Evolutionary conservation across 495 filamentous ascomycete genomes (phyloP).

Genomic region (Aspergillus funiculosus): DNA sequence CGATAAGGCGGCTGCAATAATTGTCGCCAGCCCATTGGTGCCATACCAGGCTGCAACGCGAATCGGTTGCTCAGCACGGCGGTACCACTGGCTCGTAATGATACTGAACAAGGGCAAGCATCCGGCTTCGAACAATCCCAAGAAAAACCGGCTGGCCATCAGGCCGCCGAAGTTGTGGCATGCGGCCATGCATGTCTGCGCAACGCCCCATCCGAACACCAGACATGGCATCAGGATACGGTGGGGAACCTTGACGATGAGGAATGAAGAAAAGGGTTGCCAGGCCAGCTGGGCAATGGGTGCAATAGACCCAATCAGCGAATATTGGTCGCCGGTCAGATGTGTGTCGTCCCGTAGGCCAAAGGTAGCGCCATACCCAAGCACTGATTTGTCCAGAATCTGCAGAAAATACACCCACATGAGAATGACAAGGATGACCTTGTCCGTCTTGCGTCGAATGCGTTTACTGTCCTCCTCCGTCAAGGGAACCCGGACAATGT

Average conservation of each 20-base stretch:
- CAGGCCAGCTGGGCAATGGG: slow-evolving; percentile 60
- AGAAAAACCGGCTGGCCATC: slow-evolving; percentile 44
- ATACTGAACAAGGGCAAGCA: slow-evolving; percentile 55
- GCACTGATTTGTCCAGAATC: slow-evolving; percentile 60
- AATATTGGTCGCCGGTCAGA: slow-evolving; percentile 55
- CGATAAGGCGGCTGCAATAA: slow-evolving; percentile 41
- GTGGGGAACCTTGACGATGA: slow-evolving; percentile 62
- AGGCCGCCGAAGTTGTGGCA: slow-evolving; percentile 38
- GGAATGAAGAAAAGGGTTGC: slow-evolving; percentile 59
- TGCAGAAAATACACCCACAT: slow-evolving; percentile 62
- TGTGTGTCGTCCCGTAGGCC: slow-evolving; percentile 51
- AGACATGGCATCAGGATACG: slow-evolving; percentile 57
- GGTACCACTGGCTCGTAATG: slow-evolving; percentile 47
- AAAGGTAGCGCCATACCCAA: slow-evolving; percentile 59
- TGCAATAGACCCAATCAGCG: slow-evolving; percentile 54
- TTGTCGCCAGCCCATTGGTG: slow-evolving; percentile 45
- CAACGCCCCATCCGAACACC: slow-evolving; percentile 50
- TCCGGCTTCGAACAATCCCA: slow-evolving; percentile 50
- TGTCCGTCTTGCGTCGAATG: slow-evolving; percentile 58
- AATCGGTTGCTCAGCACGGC: slow-evolving; percentile 44
- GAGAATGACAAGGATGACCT: slow-evolving; percentile 50
- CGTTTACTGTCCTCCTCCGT: slow-evolving; percentile 50
- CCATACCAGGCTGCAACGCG: slow-evolving; percentile 48
- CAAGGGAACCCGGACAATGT: slow-evolving; percentile 30
- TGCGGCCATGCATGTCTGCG: slow-evolving; percentile 42